Base-by-base conservation (phyloP, 164 flowering plant genomes). In the Magnolia changhungtana region DNA sequence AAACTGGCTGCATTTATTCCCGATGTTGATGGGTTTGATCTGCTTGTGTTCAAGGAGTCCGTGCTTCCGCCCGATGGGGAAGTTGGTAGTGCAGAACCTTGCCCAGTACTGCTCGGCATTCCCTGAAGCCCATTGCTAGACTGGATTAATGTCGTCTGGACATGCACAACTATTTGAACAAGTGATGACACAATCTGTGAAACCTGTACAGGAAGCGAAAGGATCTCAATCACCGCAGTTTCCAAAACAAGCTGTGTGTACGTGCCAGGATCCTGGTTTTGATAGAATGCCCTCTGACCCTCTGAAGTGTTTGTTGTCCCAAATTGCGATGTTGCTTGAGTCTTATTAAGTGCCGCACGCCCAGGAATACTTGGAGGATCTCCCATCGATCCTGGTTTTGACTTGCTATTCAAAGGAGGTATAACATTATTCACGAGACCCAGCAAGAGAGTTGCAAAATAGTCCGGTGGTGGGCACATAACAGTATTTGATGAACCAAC, bases 21-120 rank as follows among this genome's bases (percentile, higher is more conserved):
- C 21, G 98, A 82, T 69, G 82, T 83, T 66, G 90, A 83, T 65
- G 92, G 85, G 78, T 81, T 82, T 68, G 96, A 87, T 80, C 96
- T 84, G 80, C 93, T 85, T 63, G 94, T 91, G 85, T 86, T 74
- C 83, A 96, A 72, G 69, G 99, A 96, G 80, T 94, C 98, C 29
- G 97, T 84, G 86, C 98, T 96, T 72, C 96, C 98, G 63, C 95
- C 99, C 18, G 99, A 92, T 67, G 99, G 98, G 21, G 99, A 96
- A 79, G 94, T 91, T 70, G 99, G 97, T 27, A 96, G 83, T 63
- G 82, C 91, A 73, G 96, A 90, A 74, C 90, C 79, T 80, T 88
- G 95, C 20, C 92, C 90, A 50, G 71, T 80, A 75, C 87, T 78
- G 81, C 80, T 88, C 73, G 90, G 69, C 75, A 84, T 79, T 73